Evolutionary conservation across 164 flowering plant genomes (phyloP).

Genomic region (Umbilicus rupestris): DNA sequence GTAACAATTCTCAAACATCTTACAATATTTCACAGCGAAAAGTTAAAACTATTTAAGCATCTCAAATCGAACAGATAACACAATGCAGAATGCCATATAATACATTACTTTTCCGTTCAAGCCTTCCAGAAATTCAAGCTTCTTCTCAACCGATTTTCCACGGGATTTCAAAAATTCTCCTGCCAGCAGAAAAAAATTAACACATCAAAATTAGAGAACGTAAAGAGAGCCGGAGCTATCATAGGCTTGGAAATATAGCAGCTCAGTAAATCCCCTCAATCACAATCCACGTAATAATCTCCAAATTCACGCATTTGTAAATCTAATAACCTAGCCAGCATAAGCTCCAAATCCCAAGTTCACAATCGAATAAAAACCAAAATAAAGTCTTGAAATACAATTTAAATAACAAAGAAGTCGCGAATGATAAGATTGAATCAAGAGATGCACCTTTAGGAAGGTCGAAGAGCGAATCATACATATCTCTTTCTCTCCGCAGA

Average conservation of each 20-base stretch:
- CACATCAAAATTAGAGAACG: too few relatives aligned
- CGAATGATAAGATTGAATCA: background rate
- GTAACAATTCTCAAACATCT: background rate
- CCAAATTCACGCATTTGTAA: too few relatives aligned
- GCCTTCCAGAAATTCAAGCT: constrained; percentile 8
- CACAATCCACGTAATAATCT: too few relatives aligned
- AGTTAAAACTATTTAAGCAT: background rate
- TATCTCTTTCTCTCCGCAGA: background rate
- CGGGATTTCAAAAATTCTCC: background rate
- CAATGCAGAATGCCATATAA: background rate
- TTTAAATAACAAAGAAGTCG: background rate
- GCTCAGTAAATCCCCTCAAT: background rate
- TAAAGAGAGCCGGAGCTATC: too few relatives aligned
- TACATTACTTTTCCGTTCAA: constrained; percentile 7
- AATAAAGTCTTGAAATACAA: background rate
- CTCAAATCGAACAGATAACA: background rate
- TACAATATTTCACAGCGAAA: background rate
- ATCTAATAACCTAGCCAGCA: too few relatives aligned
- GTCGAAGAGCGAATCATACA: background rate
- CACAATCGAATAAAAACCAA: too few relatives aligned
- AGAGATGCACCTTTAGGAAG: background rate
- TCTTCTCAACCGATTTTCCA: constrained; percentile 1
- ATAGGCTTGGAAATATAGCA: background rate
- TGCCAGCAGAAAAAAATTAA: background rate
- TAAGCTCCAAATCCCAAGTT: too few relatives aligned